Base-by-base conservation (phyloP, 2,329 filamentous ascomycete species). In the Diaporthe helianthi region DNA sequence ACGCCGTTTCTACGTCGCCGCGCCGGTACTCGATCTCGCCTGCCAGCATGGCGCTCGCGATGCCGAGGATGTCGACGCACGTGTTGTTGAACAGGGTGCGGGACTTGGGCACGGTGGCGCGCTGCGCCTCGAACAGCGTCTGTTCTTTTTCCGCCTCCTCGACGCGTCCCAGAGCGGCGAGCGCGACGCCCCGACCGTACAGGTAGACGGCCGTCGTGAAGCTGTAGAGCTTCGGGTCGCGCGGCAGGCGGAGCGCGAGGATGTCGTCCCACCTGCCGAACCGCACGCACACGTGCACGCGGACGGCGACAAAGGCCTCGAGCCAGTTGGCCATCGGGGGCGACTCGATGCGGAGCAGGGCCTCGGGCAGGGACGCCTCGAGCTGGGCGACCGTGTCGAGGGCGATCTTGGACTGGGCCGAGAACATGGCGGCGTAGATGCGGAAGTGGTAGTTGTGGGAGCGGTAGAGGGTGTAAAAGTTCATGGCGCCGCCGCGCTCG, bases 261-360 rank as follows among this genome's bases (percentile, higher is more conserved):
- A 94, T 82, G 0, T 93, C 89, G 0, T 87, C 75, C 92, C 92
- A 94, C 19, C 81, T 82, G 0, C 92, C 92, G 73, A 94, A 95
- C 0, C 92, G 87, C 53, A 95, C 83, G 19, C 92, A 81, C 1
- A 90, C 89, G 76, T 95, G 92, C 2, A 90, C 81, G 4, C 89
- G 85, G 77, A 93, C 88, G 1, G 86, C 85, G 4, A 92, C 78
- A 72, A 93, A 93, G 1, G 86, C 86, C 78, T 94, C 92, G 1
- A 94, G 81, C 88, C 90, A 94, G 77, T 94, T 91, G 0, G 92
- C 91, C 91, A 94, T 93, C 0, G 90, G 90, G 0, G 90, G 90
- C 0, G 87, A 89, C 71, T 89, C 76, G 4, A 92, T 82, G 0
- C 87, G 85, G 0, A 94, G 81, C 3, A 94, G 78, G 0, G 85